Percentiles rank a stretch among this genome's conserved stretches.
Conservation (phyloP, 345 rosid genomes). For the Noccaea bulbosa region DNA sequence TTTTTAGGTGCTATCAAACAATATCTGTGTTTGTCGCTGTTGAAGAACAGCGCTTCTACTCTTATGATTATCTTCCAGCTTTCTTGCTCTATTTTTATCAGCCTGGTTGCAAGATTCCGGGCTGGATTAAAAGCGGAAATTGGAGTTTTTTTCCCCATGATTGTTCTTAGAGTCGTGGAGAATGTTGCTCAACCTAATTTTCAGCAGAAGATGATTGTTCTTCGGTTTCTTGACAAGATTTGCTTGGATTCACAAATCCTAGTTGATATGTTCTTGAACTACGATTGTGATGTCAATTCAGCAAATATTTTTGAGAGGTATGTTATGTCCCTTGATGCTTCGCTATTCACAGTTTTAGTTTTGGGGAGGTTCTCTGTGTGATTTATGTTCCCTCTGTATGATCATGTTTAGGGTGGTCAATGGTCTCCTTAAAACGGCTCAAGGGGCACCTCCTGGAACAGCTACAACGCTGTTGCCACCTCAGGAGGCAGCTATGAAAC, state of each 20-base stretch:
- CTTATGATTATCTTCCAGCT: conserved; percentile 98
- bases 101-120: conserved; percentile 92
- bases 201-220: conserved; percentile 98
- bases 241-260: conserved; percentile 94
- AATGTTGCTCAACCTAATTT: conserved; percentile 97
- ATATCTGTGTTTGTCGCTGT: conserved; percentile 82
- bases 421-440: conserved; percentile 87
- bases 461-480: conserved; percentile 70
- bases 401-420: conserved; percentile 76
- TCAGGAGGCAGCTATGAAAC: conserved; percentile 75
- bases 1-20: conserved; percentile 95
- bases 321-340: conserved; percentile 32
- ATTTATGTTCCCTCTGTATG: conserved; percentile 36
- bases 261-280: conserved; percentile 95
- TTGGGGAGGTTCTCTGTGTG: conserved; percentile 19
- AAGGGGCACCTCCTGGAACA: conserved; percentile 81
- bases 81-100: conserved; percentile 97
- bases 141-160: conserved; percentile 98
- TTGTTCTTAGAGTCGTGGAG: conserved; percentile 90
- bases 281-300: conserved; percentile 98
- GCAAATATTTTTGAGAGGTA: conserved; percentile 98
- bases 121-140: conserved; percentile 98
- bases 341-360: conserved; percentile 15
- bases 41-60: conserved; percentile 96
- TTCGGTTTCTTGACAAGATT: conserved; percentile 92